A percentile compares a stretch with the other conserved stretches of the same genome.
These are phyloP conservation scores for Pharnaceum exiguum DNA, from an alignment of 148 eudicot genomes.

Conservation along the genomic window DNA sequence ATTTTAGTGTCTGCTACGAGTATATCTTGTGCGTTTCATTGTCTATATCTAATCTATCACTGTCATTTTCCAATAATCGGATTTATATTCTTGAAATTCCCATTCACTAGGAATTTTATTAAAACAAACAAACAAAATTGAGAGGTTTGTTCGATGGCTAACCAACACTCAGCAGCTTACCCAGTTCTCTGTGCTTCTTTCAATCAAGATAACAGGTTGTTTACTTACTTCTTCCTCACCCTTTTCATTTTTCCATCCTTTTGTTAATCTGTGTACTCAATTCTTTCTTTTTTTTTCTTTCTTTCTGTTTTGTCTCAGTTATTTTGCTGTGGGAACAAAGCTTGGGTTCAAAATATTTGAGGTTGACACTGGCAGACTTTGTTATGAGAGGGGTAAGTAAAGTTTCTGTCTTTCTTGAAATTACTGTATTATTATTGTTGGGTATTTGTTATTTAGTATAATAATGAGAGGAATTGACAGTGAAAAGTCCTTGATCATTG, in stretches of 20 bases:
- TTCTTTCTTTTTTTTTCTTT: slow-evolving; percentile 1
- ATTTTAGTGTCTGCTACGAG: too few relatives aligned
- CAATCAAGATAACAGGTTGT: slow-evolving; percentile 72
- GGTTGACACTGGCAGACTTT: slow-evolving; percentile 60
- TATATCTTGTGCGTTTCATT: too few relatives aligned
- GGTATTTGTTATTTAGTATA: too few relatives aligned
- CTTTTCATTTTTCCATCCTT: background rate
- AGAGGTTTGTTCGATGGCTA: slow-evolving; percentile 29
- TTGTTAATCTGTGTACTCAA: background rate
- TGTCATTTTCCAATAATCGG: too few relatives aligned
- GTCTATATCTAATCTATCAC: too few relatives aligned
- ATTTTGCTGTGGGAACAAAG: slow-evolving; percentile 79
- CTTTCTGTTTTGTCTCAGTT: slow-evolving; percentile 28
- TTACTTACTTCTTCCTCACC: background rate
- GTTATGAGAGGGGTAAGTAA: slow-evolving; percentile 70
- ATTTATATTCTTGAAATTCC: too few relatives aligned
- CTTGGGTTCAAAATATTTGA: slow-evolving; percentile 79
- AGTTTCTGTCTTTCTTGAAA: background rate
- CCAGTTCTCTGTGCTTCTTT: slow-evolving; percentile 69
- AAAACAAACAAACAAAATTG: too few relatives aligned
- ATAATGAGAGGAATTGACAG: too few relatives aligned
- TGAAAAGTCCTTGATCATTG: too few relatives aligned
- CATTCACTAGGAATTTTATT: background rate
- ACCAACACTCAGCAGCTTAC: slow-evolving; percentile 34
- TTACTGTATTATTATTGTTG: background rate